Percentiles rank a stretch among this genome's conserved stretches.
These are phyloP conservation scores for Boletus rubescentipes DNA, from an alignment of 768 basidiomycete genomes.

Conservation along the genomic window DNA sequence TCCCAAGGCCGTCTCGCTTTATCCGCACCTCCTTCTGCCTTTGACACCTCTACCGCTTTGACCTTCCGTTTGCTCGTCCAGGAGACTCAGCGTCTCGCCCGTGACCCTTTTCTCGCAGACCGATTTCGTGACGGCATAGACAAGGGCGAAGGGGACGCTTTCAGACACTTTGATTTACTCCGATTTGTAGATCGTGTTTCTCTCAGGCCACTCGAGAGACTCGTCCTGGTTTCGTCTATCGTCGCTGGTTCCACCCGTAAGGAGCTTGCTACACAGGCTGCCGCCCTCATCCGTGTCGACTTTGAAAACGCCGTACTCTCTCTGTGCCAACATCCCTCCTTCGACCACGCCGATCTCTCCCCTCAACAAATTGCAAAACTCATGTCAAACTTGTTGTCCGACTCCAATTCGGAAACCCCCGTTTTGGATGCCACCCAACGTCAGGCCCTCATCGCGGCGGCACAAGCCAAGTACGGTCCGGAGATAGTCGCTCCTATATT, in stretches of 20 bases:
- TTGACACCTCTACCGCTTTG: conserved; percentile 73
- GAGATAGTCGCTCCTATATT: conserved; percentile 75
- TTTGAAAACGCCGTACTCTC: conserved; percentile 78
- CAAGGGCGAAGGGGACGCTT: conserved; percentile 81
- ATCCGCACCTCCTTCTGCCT: conserved; percentile 56
- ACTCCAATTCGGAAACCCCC: conserved; percentile 66
- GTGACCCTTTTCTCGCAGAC: conserved; percentile 87
- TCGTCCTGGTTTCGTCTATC: conserved; percentile 76
- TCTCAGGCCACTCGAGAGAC: conserved; percentile 73
- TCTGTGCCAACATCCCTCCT: conserved; percentile 75
- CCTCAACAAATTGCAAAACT: conserved; percentile 75
- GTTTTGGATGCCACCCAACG: conserved; percentile 71
- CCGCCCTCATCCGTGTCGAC: conserved; percentile 66
- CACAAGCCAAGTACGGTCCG: conserved; percentile 76
- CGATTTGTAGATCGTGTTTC: conserved; percentile 83
- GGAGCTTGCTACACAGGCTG: conserved; percentile 60
- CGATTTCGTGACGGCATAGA: conserved; percentile 89
- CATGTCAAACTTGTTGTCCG: conserved; percentile 76
- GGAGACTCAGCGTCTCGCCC: conserved; percentile 85
- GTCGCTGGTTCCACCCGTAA: conserved; percentile 59
- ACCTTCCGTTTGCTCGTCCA: conserved; percentile 85
- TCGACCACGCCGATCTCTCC: conserved; percentile 78
- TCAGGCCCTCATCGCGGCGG: conserved; percentile 70
- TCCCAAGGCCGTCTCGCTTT: conserved; percentile 71
- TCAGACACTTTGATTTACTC: conserved; percentile 79